Conservation (phyloP, 176 grass and related monocot genomes). For the Hyparrhenia diplandra region DNA sequence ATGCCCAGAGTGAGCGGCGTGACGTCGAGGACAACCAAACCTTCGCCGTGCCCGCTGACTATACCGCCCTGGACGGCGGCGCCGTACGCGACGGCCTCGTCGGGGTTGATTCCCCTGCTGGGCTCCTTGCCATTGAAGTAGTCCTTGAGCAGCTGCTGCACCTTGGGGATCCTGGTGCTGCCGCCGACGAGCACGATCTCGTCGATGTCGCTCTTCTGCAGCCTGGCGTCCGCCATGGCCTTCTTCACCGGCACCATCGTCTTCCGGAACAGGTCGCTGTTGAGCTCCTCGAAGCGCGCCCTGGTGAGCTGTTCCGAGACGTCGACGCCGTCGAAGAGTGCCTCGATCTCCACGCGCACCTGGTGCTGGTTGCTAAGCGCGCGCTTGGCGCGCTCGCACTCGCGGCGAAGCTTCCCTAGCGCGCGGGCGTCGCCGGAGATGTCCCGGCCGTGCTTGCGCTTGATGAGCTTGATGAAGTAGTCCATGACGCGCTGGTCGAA, state of each 20-base stretch:
- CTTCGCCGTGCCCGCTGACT: not conserved
- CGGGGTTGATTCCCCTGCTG: slow-evolving; percentile 2
- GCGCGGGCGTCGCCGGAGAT: not conserved
- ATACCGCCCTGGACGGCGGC: not conserved
- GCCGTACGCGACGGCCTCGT: not conserved
- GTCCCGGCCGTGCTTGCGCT: not conserved
- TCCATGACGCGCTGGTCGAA: not conserved
- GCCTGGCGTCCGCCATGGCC: not conserved
- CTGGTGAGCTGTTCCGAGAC: not conserved
- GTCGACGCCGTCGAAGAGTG: not conserved
- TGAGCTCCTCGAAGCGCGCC: slow-evolving; percentile 16
- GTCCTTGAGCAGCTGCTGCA: slow-evolving; percentile 2
- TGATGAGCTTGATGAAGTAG: not conserved
- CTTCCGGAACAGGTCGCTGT: slow-evolving; percentile 5
- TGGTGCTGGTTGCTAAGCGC: not conserved
- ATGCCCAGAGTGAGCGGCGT: not conserved
- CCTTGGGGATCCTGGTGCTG: slow-evolving; percentile 18
- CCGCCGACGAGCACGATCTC: slow-evolving; percentile 20
- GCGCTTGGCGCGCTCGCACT: not conserved
- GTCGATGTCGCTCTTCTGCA: slow-evolving; percentile 4
- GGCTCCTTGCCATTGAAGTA: slow-evolving; percentile 16
- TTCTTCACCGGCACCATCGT: slow-evolving; percentile 19
- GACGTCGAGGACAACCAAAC: not conserved
- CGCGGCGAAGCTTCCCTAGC: not conserved
- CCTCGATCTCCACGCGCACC: not conserved